phyloP scores from a whole-genome alignment of 2,329 filamentous ascomycete species.

The Phoma sp. region DNA sequence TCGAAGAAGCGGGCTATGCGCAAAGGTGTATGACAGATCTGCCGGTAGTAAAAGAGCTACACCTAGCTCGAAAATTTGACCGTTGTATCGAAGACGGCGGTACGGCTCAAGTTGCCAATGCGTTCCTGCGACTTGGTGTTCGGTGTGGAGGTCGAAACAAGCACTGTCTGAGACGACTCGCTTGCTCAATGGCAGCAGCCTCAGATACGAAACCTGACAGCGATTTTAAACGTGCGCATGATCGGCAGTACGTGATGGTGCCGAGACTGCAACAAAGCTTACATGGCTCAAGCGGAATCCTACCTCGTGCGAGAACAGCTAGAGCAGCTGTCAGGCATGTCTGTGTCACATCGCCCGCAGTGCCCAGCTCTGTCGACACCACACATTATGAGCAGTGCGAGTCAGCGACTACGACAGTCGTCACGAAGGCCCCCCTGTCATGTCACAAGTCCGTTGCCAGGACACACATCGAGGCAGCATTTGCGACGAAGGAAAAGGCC shows the following conservation, averaged over 20 bases:
- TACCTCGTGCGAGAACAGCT: neutral
- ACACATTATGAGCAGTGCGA: too few species aligned
- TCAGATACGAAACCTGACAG: conserved; percentile 10
- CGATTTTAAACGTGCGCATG: neutral
- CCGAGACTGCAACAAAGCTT: neutral
- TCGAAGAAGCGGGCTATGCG: too few species aligned
- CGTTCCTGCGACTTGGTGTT: neutral
- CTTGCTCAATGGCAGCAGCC: neutral
- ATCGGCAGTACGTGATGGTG: neutral
- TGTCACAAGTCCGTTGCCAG: too few species aligned
- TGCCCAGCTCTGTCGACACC: too few species aligned
- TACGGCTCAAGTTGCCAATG: conserved; percentile 10
- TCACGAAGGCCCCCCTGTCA: too few species aligned
- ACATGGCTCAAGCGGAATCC: neutral
- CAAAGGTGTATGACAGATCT: too few species aligned
- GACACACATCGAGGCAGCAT: too few species aligned
- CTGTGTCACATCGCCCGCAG: too few species aligned
- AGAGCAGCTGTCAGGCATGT: conserved; percentile 2
- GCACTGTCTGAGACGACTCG: conserved; percentile 5
- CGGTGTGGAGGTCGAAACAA: conserved; percentile 9
- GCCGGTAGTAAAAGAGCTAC: too few species aligned
- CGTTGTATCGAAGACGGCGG: neutral
- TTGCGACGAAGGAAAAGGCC: too few species aligned
- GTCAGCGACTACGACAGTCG: too few species aligned
- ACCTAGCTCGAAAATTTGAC: neutral